Evolutionary conservation across 768 basidiomycete species (phyloP), one percentile per base, ranked within the genome.

Genomic region (Serpula lacrymans): DNA sequence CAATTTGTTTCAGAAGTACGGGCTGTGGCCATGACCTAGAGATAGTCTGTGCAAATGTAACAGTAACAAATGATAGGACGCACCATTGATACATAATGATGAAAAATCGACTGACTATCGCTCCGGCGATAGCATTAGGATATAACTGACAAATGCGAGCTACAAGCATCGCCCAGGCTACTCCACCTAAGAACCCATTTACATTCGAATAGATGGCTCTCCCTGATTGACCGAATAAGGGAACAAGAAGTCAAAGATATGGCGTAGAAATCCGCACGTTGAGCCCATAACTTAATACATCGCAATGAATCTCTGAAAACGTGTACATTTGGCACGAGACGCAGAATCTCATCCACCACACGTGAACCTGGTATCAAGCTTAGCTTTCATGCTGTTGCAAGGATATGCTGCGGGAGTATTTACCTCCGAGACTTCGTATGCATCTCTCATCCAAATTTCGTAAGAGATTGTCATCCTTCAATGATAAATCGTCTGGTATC

Each of bases 81-180:
- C 42, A 89, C 95, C 95, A 98, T 69, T 93, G 88, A 60, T 92
- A 87, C 83, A 95, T 93, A 57, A 99, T 96, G 48, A 95, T 90
- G 59, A 98, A 99, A 68, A 99, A 97, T 51, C 93, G 78, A 68
- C 91, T 93, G 60, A 99, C 92, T 50, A 99, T 93, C 3, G 89
- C 90, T 12, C 93, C 92, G 10, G 94, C 91, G 44, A 83, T 82
- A 6, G 92, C 94, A 46, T 84, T 96, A 22, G 96, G 96, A 62
- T 98, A 99, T 40, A 99, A 67, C 57, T 99, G 96, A 68, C 96
- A 99, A 75, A 98, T 93, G 63, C 96, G 84, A 37, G 96, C 96
- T n/a, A 97, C 94, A 28, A 98, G 79, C 73, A 98, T 88, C 3
- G 95, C 90, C 96, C 96, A 99, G 21, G 94, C 95, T 2, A 98